Evolutionary conservation across 768 basidiomycete species (phyloP).

Genomic region (Lactifluus piperatus): DNA sequence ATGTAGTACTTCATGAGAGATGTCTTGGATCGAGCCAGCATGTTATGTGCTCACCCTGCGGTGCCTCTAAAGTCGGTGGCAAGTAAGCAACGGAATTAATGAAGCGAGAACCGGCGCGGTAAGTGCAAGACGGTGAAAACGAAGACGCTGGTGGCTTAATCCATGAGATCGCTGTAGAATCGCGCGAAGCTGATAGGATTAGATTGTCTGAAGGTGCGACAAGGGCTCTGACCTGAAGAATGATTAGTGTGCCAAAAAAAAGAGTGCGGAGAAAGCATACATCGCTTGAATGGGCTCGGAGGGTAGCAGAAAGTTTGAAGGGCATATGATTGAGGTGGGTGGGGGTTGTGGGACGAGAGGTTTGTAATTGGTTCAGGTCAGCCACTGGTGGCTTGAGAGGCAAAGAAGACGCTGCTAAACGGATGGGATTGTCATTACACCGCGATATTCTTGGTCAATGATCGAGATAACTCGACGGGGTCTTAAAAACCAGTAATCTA

Average conservation of each 20-base stretch:
- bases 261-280: slow-evolving; percentile 33
- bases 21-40: background rate
- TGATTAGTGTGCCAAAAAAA: slow-evolving; percentile 23
- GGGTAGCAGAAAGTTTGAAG: slow-evolving; percentile 69
- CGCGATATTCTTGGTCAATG: background rate
- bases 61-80: slow-evolving; percentile 45
- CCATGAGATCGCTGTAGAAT: slow-evolving; percentile 88
- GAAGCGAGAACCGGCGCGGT: slow-evolving; percentile 61
- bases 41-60: slow-evolving; percentile 45
- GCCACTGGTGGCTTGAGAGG: background rate
- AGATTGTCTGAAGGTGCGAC: slow-evolving; percentile 66
- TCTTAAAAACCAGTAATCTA: background rate
- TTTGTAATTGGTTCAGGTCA: slow-evolving; percentile 5
- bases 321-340: slow-evolving; percentile 36
- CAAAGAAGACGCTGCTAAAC: background rate
- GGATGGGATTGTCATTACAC: background rate
- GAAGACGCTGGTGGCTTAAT: slow-evolving; percentile 39
- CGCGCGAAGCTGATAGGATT: slow-evolving; percentile 85
- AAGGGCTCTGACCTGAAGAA: slow-evolving; percentile 72
- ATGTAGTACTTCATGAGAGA: slow-evolving; percentile 17
- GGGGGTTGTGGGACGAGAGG: slow-evolving; percentile 10
- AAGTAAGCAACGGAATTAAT: slow-evolving; percentile 80
- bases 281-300: slow-evolving; percentile 64
- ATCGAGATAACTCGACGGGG: background rate
- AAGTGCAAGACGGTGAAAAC: slow-evolving; percentile 47